Base-by-base conservation (phyloP, 495 filamentous ascomycete species). In the Amphirosellinia nigrospora region DNA sequence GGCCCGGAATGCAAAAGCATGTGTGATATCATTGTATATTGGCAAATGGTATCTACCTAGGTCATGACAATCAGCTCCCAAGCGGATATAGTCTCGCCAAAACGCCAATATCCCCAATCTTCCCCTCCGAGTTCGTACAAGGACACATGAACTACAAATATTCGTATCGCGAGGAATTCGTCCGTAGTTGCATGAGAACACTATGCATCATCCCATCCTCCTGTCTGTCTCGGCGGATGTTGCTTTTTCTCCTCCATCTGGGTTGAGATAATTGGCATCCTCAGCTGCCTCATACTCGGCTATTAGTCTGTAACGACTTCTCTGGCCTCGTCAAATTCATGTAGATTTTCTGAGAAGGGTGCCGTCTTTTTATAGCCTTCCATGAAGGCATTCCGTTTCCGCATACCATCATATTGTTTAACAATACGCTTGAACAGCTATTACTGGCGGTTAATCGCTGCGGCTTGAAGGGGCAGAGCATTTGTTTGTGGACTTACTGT, bases 251-350 rank as follows among this genome's bases (percentile, higher is more conserved):
- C 87, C 88, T 4, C 83, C 83, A 66, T 89, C 89, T 1, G 88
- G 89, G 71, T 92, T 91, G 34, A 99, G 82, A 80, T 99, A 99
- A 74, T 93, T 88, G 64, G 92, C 89, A 75, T 90, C 86, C 81
- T 99, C 96, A 23, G 96, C 96, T 26, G 94, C 95, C 81, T 98
- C 96, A 77, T 99, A 99, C 83, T 99, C 96, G 26, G 87, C 88
- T 69, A 98, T 93, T 26, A 97, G 82, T 96, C 94, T 74, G 88
- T 88, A 15, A 97, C 94, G 15, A 97, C 94, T 52, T 93, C 92
- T 70, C 90, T 87, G 28, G 96, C 93, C 79, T 98, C 94, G 79
- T 99, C 96, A 76, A 99, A 99, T 79, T 98, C 94, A 68, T 90
- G 89, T n/a, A 98, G 78, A 38, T 93, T 93, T 70, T 97, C 94